Conservation (phyloP, 2,329 filamentous ascomycete genomes). For the Monilinia aucupariae region DNA sequence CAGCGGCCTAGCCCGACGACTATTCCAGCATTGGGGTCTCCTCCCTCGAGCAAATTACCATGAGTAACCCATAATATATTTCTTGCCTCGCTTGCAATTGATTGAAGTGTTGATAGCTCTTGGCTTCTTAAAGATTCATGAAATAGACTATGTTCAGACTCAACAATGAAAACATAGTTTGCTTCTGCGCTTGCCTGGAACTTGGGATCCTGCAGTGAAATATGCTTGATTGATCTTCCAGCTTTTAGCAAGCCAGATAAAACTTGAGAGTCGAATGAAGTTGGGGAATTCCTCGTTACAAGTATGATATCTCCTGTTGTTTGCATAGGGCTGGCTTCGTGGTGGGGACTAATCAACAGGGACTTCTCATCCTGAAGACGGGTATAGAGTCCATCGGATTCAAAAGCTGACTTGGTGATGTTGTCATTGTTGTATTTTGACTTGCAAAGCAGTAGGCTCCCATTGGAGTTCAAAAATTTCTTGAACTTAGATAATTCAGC, state of each 20-base stretch:
- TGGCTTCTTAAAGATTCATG: conserved; percentile 1
- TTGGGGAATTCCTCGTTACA: background rate
- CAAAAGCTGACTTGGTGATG: background rate
- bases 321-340: too few species aligned
- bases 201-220: background rate
- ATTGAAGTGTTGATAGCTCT: background rate
- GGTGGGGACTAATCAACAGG: background rate
- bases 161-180: conserved; percentile 6
- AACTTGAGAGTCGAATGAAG: background rate
- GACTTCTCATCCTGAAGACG: background rate
- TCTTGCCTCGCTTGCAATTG: background rate
- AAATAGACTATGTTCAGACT: background rate
- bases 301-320: background rate
- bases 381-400: background rate
- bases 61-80: conserved; percentile 17
- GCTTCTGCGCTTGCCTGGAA: background rate
- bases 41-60: conserved; percentile 10
- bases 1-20: conserved; percentile 14
- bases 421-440: background rate
- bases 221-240: background rate
- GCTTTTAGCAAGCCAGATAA: background rate
- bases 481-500: background rate
- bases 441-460: background rate
- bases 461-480: background rate
- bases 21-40: conserved; percentile 9